Evolutionary conservation across 2,329 filamentous ascomycete genomes (phyloP), one percentile per base, ranked within the genome.

Genomic region (Elsinoe australis): DNA sequence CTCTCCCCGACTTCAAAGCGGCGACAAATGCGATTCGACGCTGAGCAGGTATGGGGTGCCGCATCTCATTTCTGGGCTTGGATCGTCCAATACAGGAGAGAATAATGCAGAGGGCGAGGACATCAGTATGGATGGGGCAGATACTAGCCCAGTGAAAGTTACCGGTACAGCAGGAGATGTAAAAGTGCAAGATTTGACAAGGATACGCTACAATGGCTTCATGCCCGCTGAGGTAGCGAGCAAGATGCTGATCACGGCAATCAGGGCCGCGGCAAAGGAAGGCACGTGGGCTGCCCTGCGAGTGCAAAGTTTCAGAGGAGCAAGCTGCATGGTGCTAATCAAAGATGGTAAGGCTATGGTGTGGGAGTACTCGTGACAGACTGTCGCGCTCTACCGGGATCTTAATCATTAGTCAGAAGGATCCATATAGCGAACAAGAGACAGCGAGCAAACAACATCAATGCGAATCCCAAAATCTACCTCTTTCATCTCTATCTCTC

Each of bases 21-120:
- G 60, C 7, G 83, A 89, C 61, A 61, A 59, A 4, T 73, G 87
- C 24, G 82, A 90, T 62, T 67, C 77, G 0, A 85, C 82, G 58
- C 67, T 92, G 2, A 83, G 79, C 19, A 74, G 80, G 17, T 90
- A 90, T 61, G 63, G 68, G 8, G 68, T 78, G 1, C 82, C 83
- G 6, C 33, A 45, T 2, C 28, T 48, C 1, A 42, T n/a, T 10
- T 12, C 10, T 8, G 4, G 28, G 9, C 26, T 44, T 9, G 14
- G n/a, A 15, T 10, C 7, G 21, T 18, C 24, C 39, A 19, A 32
- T 6, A 4, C 39, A 12, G 26, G n/a, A 8, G 18, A 3, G 14
- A 18, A 14, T 6, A 5, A 39, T 22, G 5, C 9, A 22, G 10
- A 10, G 4, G 19, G 3, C n/a, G n/a, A n/a, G n/a, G n/a, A n/a